Percentiles rank a stretch among this genome's conserved stretches.
Evolutionary conservation across 495 filamentous ascomycete genomes (phyloP).

Genomic region (Eremomyces bilateralis): DNA sequence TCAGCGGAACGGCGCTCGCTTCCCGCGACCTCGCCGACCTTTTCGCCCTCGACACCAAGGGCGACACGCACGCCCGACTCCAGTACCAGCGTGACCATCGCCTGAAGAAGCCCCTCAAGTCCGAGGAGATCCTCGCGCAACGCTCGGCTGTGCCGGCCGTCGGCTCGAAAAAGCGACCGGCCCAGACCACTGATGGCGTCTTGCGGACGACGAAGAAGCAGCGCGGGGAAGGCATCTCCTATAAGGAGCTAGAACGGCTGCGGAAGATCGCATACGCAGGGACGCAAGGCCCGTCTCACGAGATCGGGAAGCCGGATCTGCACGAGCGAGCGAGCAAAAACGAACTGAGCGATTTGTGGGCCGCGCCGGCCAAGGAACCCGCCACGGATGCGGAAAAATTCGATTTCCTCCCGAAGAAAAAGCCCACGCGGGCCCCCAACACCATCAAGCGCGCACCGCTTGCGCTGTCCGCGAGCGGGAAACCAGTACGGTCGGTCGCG

Average conservation of each 20-base stretch:
- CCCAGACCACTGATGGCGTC: slow-evolving; percentile 41
- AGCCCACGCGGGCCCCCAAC: slow-evolving; percentile 45
- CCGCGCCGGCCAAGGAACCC: slow-evolving; percentile 21
- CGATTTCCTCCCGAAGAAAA: slow-evolving; percentile 24
- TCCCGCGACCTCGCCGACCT: slow-evolving; percentile 62
- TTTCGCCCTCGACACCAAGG: slow-evolving; percentile 61
- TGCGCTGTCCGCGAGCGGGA: slow-evolving; percentile 58
- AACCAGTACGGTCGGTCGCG: slow-evolving; percentile 51
- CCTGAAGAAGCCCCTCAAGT: slow-evolving; percentile 47
- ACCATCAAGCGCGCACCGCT: slow-evolving; percentile 59
- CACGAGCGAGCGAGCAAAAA: no score
- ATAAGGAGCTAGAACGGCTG: slow-evolving; percentile 58
- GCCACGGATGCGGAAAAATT: slow-evolving; percentile 9
- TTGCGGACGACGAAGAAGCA: slow-evolving; percentile 47
- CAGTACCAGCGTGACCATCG: slow-evolving; percentile 35
- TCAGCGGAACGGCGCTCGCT: slow-evolving; percentile 55
- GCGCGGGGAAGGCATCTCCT: slow-evolving; percentile 47
- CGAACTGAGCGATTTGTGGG: slow-evolving; percentile 87
- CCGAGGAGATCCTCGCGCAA: slow-evolving; percentile 73
- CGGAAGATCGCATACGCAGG: slow-evolving; percentile 55
- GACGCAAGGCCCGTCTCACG: no score
- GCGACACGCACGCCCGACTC: slow-evolving; percentile 37
- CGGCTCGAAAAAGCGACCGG: slow-evolving; percentile 48
- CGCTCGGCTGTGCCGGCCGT: slow-evolving; percentile 65
- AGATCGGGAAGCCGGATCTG: no score